These are phyloP conservation scores for Acephala macrosclerotiorum DNA, from an alignment of 2,329 filamentous ascomycete species.

Conservation along the genomic window DNA sequence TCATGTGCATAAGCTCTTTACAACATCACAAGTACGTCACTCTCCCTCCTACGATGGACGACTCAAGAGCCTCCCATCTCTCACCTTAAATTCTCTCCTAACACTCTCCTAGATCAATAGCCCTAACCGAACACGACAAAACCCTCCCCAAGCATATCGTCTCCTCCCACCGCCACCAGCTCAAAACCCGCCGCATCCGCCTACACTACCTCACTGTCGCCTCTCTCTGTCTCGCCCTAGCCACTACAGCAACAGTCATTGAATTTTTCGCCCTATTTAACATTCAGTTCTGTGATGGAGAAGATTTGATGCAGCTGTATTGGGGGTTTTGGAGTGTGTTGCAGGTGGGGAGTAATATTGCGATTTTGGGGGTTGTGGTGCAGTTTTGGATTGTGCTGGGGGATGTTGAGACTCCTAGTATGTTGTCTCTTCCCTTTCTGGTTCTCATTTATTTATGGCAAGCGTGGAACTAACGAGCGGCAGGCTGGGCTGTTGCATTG, in stretches of 20 bases:
- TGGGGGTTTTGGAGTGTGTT: conserved; percentile 69
- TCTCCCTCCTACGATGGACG: no score
- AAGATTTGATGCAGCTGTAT: conserved; percentile 64
- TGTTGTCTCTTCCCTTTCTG: no score
- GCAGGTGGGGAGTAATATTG: conserved; percentile 64
- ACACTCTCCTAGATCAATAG: conserved; percentile 10
- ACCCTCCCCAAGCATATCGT: conserved; percentile 12
- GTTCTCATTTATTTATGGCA: no score
- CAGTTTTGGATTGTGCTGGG: conserved; percentile 58
- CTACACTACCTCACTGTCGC: conserved; percentile 49
- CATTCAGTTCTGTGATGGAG: conserved; percentile 63
- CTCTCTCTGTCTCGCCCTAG: conserved; percentile 52
- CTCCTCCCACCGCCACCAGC: conserved; percentile 39
- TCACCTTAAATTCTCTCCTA: no score
- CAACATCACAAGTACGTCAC: conserved; percentile 39
- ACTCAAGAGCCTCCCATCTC: no score
- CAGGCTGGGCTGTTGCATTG: conserved; percentile 61
- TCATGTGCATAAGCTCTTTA: conserved; percentile 53
- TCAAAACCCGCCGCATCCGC: conserved; percentile 40
- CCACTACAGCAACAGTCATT: conserved; percentile 56
- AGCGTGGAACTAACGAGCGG: no score
- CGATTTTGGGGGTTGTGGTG: conserved; percentile 63
- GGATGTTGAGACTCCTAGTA: conserved; percentile 58
- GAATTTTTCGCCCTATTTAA: conserved; percentile 55
- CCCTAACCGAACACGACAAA: conserved; percentile 30